Base-by-base conservation (phyloP, 1,139 yeast genomes). In the Trichomonascaceae sp. region DNA sequence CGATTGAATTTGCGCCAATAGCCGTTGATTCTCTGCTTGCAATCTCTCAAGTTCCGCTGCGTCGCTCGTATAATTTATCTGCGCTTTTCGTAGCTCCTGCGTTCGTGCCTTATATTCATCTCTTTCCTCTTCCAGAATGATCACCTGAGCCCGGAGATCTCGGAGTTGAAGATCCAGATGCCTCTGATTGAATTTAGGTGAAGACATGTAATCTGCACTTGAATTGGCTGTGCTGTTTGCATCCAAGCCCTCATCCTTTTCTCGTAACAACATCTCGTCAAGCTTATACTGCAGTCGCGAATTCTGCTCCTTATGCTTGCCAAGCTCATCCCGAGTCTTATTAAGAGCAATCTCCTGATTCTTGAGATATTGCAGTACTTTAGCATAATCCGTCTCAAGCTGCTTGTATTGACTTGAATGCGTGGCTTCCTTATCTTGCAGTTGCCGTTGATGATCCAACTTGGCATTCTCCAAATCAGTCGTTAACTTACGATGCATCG, bases 121-220 rank as follows among this genome's bases (percentile, higher is more conserved):
- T 61, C 95, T 80, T 70, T 89, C 96, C 70, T 88, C 93, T 62
- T 83, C 84, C 63, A 85, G 77, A 58, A 89, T 85, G 62, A 80
- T 86, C 63, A 89, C 74, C 66, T 88, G 96, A 1, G 96, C 96
- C 63, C 88, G 87, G 63, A 89, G 74, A 63, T 89, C 96, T 63
- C 87, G 83, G 47, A 89, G 78, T 69, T 85, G 87, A 74, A 88
- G 76, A 61, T 84, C 86, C 65, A 79, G 85, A 61, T 86, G 91
- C 44, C 88, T 88, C 60, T 78, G 80, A 55, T 82, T 75, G 53
- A 75, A 80, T 50, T 71, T 75, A 36, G 74, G 77, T 19, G 43
- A 53, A 12, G 48, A 51, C 43, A 56, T 48, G 19, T 47, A 53
- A 2, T 50, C 55, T 9, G 49, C 41, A 32, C 51, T 50, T n/a